Evolutionary conservation across 2,329 filamentous ascomycete genomes (phyloP), one percentile per base, ranked within the genome.

Genomic region (Cladosporium sp.): DNA sequence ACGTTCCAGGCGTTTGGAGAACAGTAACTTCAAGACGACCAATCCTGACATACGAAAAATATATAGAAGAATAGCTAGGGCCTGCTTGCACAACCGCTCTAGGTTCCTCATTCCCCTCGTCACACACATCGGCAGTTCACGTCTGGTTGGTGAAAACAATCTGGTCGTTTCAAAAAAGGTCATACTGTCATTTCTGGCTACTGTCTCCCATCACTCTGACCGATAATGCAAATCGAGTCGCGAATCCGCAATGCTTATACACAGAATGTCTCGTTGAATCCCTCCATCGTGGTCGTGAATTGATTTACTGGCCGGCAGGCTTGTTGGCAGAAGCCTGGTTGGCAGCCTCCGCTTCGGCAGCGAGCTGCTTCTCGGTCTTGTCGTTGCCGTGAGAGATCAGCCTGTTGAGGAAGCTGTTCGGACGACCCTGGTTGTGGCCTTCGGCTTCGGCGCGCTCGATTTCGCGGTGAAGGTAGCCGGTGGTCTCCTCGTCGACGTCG

Each of bases 361-460:
- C 55, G 30, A 67, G 50, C 58, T 68, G 59, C 32, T 66, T 63
- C 53, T 69, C 66, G 5, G 66, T 69, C 62, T 67, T 69, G 61
- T 67, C 65, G 59, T 69, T 69, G 52, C 66, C 66, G 56, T 67
- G 62, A 52, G 60, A 57, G 54, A 65, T 67, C 43, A 69, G 61
- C 49, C 62, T 62, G 59, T 68, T 67, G 46, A 69, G 55, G 57
- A 67, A 67, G 50, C 54, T 62, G 54, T 63, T 63, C 2, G 64
- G 64, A 53, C 62, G 64, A 53, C 66, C 66, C 16, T 61, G 49
- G 8, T 57, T 54, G 47, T 67, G 58, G 22, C 60, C 59, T 18
- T 62, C 57, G 36, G 43, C 38, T 53, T 68, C 64, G 27, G 65
- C 64, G 42, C 64, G 61, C 33, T 65, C 62, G 50, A 65, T 63